Evolutionary conservation across 2,329 filamentous ascomycete genomes (phyloP).

Genomic region (Sporothrix inflata): DNA sequence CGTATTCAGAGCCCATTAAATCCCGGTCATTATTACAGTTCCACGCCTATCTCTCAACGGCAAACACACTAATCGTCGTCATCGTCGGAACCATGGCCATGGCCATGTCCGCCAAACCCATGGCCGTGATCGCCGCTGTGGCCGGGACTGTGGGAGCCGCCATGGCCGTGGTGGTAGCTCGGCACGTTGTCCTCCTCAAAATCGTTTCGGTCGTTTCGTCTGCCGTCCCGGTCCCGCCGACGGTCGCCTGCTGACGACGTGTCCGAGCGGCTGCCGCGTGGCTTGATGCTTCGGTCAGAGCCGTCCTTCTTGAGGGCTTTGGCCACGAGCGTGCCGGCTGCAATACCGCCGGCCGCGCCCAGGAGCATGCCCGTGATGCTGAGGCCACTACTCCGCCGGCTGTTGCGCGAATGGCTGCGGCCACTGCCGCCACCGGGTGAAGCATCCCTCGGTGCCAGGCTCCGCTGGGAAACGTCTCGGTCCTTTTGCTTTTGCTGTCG

Average conservation of each 20-base stretch:
- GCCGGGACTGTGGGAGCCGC: not conserved
- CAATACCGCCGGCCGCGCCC: constrained; percentile 28
- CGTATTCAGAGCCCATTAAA: not conserved
- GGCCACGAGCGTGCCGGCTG: constrained; percentile 26
- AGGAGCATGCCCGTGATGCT: constrained; percentile 24
- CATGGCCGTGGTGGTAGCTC: constrained; percentile 2
- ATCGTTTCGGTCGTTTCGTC: not conserved
- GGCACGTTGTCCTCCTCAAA: constrained; percentile 21
- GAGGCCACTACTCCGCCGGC: not conserved
- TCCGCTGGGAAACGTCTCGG: not conserved
- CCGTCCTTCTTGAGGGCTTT: constrained; percentile 5
- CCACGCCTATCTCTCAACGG: not conserved
- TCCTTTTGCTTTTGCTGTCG: not conserved
- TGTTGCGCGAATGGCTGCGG: not conserved
- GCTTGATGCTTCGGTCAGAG: not conserved
- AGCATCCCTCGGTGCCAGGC: not conserved
- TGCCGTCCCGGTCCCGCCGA: not conserved
- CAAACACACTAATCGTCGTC: not conserved
- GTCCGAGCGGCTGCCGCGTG: not conserved
- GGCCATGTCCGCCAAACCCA: not conserved
- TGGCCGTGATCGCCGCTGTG: not conserved
- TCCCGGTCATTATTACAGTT: not conserved
- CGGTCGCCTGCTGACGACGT: not conserved
- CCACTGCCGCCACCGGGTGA: not conserved
- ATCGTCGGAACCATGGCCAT: constrained; percentile 2